Evolutionary conservation across 148 eudicot species (phyloP), one percentile per base, ranked within the genome.

Genomic region (Nyssa sinensis): DNA sequence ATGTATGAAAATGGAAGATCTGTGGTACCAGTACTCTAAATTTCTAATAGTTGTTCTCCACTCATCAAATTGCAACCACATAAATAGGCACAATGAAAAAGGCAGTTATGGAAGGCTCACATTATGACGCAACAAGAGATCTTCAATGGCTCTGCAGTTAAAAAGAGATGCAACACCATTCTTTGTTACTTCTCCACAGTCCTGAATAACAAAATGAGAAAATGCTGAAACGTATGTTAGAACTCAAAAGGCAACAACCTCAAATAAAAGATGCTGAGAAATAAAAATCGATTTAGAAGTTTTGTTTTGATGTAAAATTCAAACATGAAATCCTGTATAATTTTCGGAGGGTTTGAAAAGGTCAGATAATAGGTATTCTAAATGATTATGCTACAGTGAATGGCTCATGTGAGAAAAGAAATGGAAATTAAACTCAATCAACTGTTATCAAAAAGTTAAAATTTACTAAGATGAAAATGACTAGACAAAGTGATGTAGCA

Each of bases 131-230:
- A 94, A 84, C 76, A 85, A 74, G 62, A 94, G 86, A 69, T 90
- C 87, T 83, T 91, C 97, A 81, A 94, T 72, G 65, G 98, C 93
- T 78, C 76, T 81, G 84, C 97, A 94, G 44, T 82, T 73, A 64
- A 88, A 78, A 66, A 94, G 88, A 83, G 81, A 79, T 21, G 65
- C 72, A 47, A 83, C 82, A 28, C 95, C 98, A 39, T 81, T 67
- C 2, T 65, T 67, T 13, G 98, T 94, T 76, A 91, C 77, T 81
- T 87, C 75, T 62, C 98, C 98, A 80, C 98, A 94, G 59, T 94
- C 98, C 98, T 94, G 73, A 73, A 80, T 32, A 60, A 53, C 44
- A 72, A 74, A 74, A 79, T 31, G 41, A 81, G 32, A 29, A 66
- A 16, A 62, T 19, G 71, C 17, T 30, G 5, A 65, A 49, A 33